Evolutionary conservation across 2,329 filamentous ascomycete species (phyloP).

Genomic region (Calonectria pseudoturangicola): DNA sequence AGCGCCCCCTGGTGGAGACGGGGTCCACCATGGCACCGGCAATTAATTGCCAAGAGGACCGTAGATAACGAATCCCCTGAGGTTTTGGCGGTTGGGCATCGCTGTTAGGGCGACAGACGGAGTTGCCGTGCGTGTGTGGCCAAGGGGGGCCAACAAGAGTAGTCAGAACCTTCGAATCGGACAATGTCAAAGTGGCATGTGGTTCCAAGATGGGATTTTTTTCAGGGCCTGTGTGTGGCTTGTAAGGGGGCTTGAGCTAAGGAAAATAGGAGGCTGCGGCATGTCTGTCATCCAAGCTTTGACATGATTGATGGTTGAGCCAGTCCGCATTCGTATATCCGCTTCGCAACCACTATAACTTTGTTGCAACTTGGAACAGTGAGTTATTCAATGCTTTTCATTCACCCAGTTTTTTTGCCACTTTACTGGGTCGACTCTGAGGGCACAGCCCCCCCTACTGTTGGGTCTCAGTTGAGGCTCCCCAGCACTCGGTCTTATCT

Average conservation of each 20-base stretch:
- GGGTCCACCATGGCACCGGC: conserved; percentile 9
- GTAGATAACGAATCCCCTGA: conserved; percentile 9
- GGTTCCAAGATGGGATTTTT: neutral
- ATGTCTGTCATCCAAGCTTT: conserved; percentile 2
- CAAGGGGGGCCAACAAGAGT: neutral
- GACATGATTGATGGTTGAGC: too few species aligned
- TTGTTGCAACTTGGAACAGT: too few species aligned
- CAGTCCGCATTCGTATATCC: too few species aligned
- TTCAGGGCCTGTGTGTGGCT: neutral
- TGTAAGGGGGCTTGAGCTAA: neutral
- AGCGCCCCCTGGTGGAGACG: neutral
- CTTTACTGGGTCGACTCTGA: neutral
- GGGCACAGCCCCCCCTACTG: conserved; percentile 36
- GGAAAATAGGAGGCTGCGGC: conserved; percentile 2
- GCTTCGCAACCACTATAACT: too few species aligned
- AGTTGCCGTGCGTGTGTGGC: neutral
- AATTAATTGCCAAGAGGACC: neutral
- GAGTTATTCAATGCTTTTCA: too few species aligned
- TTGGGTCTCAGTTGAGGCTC: conserved; percentile 45
- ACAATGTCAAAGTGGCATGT: conserved; percentile 8
- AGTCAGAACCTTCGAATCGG: neutral
- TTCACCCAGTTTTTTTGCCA: neutral
- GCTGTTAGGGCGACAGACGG: neutral
- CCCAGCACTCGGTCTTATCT: conserved; percentile 51
- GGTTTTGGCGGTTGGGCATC: neutral